Base-by-base conservation (phyloP, 2,329 filamentous ascomycete genomes). In the Aspergillus sp. region DNA sequence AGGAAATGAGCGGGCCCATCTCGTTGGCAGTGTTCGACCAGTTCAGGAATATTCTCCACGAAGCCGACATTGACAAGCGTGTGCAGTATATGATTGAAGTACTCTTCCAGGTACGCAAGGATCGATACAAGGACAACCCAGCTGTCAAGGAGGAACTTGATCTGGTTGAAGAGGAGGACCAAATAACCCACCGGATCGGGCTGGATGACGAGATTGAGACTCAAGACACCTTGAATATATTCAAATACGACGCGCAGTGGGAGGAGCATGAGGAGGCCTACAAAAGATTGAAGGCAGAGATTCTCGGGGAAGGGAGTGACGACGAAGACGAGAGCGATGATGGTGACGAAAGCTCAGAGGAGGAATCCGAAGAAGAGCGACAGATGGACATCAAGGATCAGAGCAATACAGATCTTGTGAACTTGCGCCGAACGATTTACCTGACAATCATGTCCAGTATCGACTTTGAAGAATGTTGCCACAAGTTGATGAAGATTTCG, bases 1-100 rank as follows among this genome's bases (percentile, higher is more conserved):
- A 98, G 72, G 93, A 97, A 72, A 96, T 98, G 92, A 96, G 91
- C 70, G 84, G 87, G 1, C 84, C 90, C 11, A 96, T 98, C 68
- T 88, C 92, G 30, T 85, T 93, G 64, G 90, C 89, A 22, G 91
- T 99, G 7, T 99, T 96, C 70, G 95, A 99, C 69, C 93, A 96
- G 74, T 96, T 99, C 80, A 83, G 95, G 66, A 93, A 89, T 66
- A 97, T 98, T 62, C 80, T 99, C 8, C 93, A 99, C 78, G 95
- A 99, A 74, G 92, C 92, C 44, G 93, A 95, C 70, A 96, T 99
- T 72, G 93, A 98, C 71, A 97, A 96, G 81, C 85, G 95, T 63
- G 93, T 93, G n/a, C 95, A 99, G 77, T 99, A 98, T 76, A 96
- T 96, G 90, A 93, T 99, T 56, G 95, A 99, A 74, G 95, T 98